Evolutionary conservation across 2,329 filamentous ascomycete genomes (phyloP), one percentile per base, ranked within the genome.

Genomic region (Gyromitra esculenta): DNA sequence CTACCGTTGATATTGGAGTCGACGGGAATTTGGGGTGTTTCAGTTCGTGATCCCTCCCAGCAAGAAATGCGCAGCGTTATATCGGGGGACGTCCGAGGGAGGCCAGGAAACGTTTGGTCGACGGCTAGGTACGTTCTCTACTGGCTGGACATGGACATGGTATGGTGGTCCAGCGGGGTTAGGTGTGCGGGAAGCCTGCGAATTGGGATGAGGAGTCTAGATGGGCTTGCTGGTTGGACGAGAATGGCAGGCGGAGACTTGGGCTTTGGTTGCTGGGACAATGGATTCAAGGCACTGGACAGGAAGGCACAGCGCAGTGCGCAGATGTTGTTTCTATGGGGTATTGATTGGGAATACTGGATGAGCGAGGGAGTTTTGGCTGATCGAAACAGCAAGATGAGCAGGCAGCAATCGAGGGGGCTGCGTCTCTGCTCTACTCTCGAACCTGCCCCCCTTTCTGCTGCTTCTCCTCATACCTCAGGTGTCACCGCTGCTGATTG

Each of bases 121-220:
- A 70, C 62, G 63, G 62, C 3, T 66, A 50, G 43, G 52, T 25
- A 35, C 67, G 41, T 31, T 25, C n/a, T 45, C 41, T 57, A 75
- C 72, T 56, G 72, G 57, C 56, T 54, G 59, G 31, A 57, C 73
- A 75, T 75, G 50, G 37, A 50, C 35, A 25, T 63, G 25, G 3
- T 3, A 31, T 31, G 25, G 25, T 31, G 25, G 25, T 70, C 31
- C 7, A 43, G 59, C 39, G 73, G 66, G 66, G 66, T 65, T 72
- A 57, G 48, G 59, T 67, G 48, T 11, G 50, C 72, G 57, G 72
- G 65, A 70, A 45, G 65, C 64, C 65, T 64, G 72, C 59, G 72
- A 63, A 74, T 74, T 69, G 72, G 72, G 64, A 72, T 72, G 59
- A 64, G 59, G 59, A 43, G 64, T 67, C 43, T 43, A 67, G 64